Percentiles rank a stretch among this genome's conserved stretches.
Evolutionary conservation across 2,329 filamentous ascomycete species (phyloP).

Genomic region (Amauroascus niger): DNA sequence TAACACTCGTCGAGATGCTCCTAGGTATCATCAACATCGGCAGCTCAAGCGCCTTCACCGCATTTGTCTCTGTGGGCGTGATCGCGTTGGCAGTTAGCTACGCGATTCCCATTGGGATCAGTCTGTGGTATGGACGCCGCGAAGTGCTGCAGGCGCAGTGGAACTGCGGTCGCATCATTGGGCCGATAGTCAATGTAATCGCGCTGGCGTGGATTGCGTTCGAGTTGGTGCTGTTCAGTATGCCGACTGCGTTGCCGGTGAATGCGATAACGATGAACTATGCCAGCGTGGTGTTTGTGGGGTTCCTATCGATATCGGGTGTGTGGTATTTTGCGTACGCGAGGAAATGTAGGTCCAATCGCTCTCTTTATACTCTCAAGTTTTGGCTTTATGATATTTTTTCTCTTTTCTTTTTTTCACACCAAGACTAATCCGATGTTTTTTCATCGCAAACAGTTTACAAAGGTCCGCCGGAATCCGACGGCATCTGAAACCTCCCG

Average conservation of each 20-base stretch:
- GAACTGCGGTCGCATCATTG: constrained; percentile 39
- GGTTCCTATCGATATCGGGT: constrained; percentile 44
- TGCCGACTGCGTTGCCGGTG: constrained; percentile 46
- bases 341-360: constrained; percentile 12
- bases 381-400: not conserved
- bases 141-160: constrained; percentile 44
- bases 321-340: constrained; percentile 41
- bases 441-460: constrained; percentile 10
- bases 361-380: not conserved
- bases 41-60: constrained; percentile 40
- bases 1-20: constrained; percentile 41
- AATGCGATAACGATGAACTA: constrained; percentile 48
- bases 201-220: constrained; percentile 44
- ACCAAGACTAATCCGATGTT: not conserved
- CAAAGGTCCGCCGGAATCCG: constrained; percentile 14
- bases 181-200: constrained; percentile 28
- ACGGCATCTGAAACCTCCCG: constrained; percentile 8
- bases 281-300: constrained; percentile 48
- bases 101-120: constrained; percentile 43
- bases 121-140: constrained; percentile 32
- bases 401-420: not conserved
- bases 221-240: constrained; percentile 46
- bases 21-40: constrained; percentile 44
- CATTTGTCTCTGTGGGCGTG: constrained; percentile 47
- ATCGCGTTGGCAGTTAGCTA: constrained; percentile 49